Conservation (phyloP, 805 yeast genomes). For the Cyberlindnera maritima region DNA sequence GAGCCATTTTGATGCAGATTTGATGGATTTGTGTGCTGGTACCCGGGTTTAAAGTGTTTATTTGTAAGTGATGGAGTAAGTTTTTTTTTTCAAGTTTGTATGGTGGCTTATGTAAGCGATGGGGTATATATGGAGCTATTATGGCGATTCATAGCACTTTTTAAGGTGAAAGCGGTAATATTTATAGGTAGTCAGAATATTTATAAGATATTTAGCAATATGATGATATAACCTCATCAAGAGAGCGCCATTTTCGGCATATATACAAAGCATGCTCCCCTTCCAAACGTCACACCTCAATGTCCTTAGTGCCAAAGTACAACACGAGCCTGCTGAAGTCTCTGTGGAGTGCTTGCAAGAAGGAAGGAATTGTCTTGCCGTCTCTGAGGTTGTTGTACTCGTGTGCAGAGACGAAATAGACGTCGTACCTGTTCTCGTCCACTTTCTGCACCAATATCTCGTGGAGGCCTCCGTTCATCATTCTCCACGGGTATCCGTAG, state of each 20-base stretch:
- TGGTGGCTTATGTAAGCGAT: not conserved
- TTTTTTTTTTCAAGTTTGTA: no score
- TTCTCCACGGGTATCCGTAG: slow-evolving; percentile 28
- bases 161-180: no score
- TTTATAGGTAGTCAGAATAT: no score
- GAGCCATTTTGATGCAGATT: slow-evolving; percentile 37
- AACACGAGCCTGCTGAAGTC: slow-evolving; percentile 23
- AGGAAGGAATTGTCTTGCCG: slow-evolving; percentile 23
- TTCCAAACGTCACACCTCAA: not conserved
- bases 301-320: slow-evolving; percentile 5
- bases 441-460: slow-evolving; percentile 17
- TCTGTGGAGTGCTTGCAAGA: slow-evolving; percentile 16
- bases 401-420: slow-evolving; percentile 22
- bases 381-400: slow-evolving; percentile 25
- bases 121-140: not conserved
- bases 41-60: no score
- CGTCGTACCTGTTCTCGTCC: slow-evolving; percentile 12
- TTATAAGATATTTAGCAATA: no score
- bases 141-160: no score
- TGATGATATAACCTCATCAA: no score
- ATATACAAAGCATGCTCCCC: no score
- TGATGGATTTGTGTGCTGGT: not conserved
- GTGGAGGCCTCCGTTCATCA: slow-evolving; percentile 27
- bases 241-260: no score
- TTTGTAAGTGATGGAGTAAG: no score